phyloP scores from a whole-genome alignment of 371 early-diverging fungal species.

The Mortierella polycephala region DNA sequence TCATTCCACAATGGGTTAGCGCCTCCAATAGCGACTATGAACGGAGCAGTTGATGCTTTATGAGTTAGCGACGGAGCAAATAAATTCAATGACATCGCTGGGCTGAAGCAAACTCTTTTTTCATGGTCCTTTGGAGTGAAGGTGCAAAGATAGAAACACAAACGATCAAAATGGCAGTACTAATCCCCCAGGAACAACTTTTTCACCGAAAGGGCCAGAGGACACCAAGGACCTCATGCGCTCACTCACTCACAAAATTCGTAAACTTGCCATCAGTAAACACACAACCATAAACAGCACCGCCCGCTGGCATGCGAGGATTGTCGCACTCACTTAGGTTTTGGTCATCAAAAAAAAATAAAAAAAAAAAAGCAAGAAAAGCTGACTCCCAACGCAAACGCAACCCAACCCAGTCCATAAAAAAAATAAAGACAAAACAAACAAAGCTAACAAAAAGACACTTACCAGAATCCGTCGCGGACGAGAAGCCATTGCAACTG shows the following conservation, averaged over 20 bases:
- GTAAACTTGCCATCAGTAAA: no score
- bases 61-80: background rate
- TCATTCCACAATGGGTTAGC: slow-evolving; percentile 84
- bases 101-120: background rate
- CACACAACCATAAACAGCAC: no score
- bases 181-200: background rate
- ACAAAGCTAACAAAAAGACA: background rate
- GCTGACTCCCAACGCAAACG: background rate
- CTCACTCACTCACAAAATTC: no score
- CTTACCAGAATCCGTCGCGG: slow-evolving; percentile 41
- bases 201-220: no score
- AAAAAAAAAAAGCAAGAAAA: background rate
- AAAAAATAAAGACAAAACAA: background rate
- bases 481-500: slow-evolving; percentile 49
- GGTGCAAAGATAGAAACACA: background rate
- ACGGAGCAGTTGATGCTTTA: no score
- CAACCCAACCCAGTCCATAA: no score
- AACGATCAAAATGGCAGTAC: background rate
- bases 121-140: slow-evolving; percentile 2
- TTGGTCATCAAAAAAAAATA: no score
- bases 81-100: background rate
- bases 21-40: slow-evolving; percentile 63
- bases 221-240: no score
- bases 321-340: no score
- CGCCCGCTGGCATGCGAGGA: no score